Evolutionary conservation across 2,329 filamentous ascomycete genomes (phyloP), one percentile per base, ranked within the genome.

Genomic region (Fusarium nurragi): DNA sequence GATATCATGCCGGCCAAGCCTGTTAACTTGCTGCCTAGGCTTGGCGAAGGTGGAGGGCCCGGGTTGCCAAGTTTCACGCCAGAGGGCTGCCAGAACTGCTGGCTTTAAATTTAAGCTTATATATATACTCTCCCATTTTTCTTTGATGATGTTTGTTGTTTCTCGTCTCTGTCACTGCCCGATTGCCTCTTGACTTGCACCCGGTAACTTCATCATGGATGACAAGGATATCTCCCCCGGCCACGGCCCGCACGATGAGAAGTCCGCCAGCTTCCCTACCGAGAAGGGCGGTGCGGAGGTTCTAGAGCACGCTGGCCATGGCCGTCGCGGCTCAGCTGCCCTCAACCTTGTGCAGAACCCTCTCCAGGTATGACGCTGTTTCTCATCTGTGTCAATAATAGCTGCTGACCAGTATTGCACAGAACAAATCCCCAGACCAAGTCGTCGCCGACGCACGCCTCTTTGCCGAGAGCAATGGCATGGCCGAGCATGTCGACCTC

Each of bases 31-130:
- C 58, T 61, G 58, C 58, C 58, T 61, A n/a, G 49, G 49, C 58
- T 62, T 61, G 58, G 58, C 56, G 43, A n/a, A 19, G 25, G 21
- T 54, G 48, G 39, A 8, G n/a, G n/a, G 14, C 22, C 56, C 58
- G 57, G 58, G 2, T 61, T 61, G 56, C 56, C 56, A 44, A 55
- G 49, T 61, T 61, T 11, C 38, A 48, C n/a, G 9, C 41, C 32
- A 45, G 25, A 55, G 38, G 58, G 58, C 49, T 61, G 56, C 32
- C 32, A 21, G 26, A 61, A 46, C 47, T 34, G 10, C 30, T 14
- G 39, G 21, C 48, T 49, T 61, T 61, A 61, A 49, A 56, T 61
- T 55, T 61, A 61, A 61, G 58, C 58, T 62, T 61, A 61, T 61
- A 61, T 56, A 58, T 41, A 28, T 32, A 44, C 16, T 25, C 14